Base-by-base conservation (phyloP, 164 flowering plant genomes). In the Cinnamomum micranthum region DNA sequence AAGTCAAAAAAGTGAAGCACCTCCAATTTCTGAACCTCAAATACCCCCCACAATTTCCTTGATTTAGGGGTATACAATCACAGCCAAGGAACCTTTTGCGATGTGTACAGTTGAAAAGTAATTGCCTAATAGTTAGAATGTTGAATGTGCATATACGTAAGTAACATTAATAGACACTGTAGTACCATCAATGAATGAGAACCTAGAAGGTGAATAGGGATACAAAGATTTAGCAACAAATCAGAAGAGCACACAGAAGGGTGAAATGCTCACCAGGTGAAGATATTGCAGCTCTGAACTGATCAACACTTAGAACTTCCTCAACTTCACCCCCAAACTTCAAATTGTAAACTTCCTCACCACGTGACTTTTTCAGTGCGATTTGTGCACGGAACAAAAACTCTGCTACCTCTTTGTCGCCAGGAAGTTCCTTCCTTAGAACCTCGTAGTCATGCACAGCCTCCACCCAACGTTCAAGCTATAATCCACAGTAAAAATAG, bases 291-390 rank as follows among this genome's bases (percentile, higher is more conserved):
- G 88, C 90, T 77, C 76, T 86, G 80, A 95, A 89, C 76, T 88
- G 97, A 68, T 90, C 95, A 50, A 85, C 75, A 59, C 83, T 81
- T 6, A 84, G 82, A 7, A 95, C 80, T 73, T 84, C 88, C 83
- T 95, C 97, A 25, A 95, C 97, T 78, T 90, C 98, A 55, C 98
- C 96, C 66, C 98, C 96, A 75, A 92, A 92, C 73, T 88, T 88
- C 95, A 92, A 79, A 74, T 91, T 89, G 50, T 74, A 67, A 52
- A 91, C 89, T 22, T 94, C 96, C 76, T 92, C 97, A 15, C 93
- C 97, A 10, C 90, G 92, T 7, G 90, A 91, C 82, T 91, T 92
- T 82, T 81, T 90, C 82, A 91, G 76, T 60, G 94, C 91, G 73
- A 88, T 90, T 85, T 90, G 94, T 0, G 98, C 97, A 71, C 88